These are phyloP conservation scores for Lepidium didymum DNA, from an alignment of 345 rosid species.

Conservation along the genomic window DNA sequence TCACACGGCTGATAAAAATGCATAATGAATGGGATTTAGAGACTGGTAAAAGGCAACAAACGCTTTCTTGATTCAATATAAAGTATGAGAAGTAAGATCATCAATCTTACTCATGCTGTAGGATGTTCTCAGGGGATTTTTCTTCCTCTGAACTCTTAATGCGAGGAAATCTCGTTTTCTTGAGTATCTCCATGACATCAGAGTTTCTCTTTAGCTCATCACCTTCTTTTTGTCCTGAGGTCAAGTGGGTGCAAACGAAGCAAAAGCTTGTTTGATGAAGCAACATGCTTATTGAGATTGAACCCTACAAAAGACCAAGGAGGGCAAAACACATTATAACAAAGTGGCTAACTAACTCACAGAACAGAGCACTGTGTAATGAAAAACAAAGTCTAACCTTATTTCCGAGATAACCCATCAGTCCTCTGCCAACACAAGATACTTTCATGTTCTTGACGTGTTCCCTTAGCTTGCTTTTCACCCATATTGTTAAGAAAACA, in stretches of 20 bases:
- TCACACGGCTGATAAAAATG: slow-evolving; percentile 56
- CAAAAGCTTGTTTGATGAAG: slow-evolving; percentile 50
- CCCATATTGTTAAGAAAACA: slow-evolving; percentile 91
- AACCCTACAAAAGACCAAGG: slow-evolving; percentile 56
- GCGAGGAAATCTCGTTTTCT: slow-evolving; percentile 56
- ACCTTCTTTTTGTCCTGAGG: slow-evolving; percentile 35
- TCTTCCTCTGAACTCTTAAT: slow-evolving; percentile 46
- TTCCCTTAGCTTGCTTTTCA: slow-evolving; percentile 78
- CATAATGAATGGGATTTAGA: background rate
- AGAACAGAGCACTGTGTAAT: background rate
- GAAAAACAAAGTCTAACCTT: slow-evolving; percentile 46
- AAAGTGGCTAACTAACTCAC: background rate
- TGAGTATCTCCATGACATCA: slow-evolving; percentile 36
- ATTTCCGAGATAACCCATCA: slow-evolving; percentile 98
- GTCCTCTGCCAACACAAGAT: slow-evolving; percentile 93
- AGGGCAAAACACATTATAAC: background rate
- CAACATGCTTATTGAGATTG: slow-evolving; percentile 92
- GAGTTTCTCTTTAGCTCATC: slow-evolving; percentile 33
- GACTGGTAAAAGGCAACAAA: background rate
- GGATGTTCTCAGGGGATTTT: slow-evolving; percentile 92
- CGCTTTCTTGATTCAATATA: too few species aligned
- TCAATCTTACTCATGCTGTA: slow-evolving; percentile 79
- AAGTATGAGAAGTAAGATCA: too few species aligned
- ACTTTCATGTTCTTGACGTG: slow-evolving; percentile 91
- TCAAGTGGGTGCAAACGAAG: slow-evolving; percentile 32